Conservation (phyloP, 495 filamentous ascomycete species). For the Xylaria telfairii region DNA sequence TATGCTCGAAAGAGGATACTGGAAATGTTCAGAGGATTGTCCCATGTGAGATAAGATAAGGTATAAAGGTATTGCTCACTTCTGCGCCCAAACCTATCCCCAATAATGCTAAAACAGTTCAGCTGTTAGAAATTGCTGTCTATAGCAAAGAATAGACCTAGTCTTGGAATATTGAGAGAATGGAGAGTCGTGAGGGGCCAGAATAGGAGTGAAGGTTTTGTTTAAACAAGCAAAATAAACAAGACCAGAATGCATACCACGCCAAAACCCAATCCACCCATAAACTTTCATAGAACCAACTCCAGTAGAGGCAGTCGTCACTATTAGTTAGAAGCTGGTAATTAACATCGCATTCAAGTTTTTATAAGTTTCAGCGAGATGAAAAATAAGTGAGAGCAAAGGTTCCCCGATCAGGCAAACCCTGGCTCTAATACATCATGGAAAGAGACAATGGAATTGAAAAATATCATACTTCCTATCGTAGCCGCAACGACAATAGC, state of each 20-base stretch:
- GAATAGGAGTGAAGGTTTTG: not conserved
- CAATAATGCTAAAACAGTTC: slow-evolving; percentile 44
- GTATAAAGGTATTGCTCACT: slow-evolving; percentile 21
- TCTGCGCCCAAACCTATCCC: slow-evolving; percentile 59
- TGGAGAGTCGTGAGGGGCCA: not conserved
- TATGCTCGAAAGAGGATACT: slow-evolving; percentile 55
- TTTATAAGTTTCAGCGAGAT: not conserved
- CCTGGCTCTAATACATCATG: not conserved
- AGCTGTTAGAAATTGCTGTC: not conserved
- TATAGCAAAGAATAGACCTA: not conserved
- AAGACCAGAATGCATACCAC: slow-evolving; percentile 26
- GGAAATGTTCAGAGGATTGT: not conserved
- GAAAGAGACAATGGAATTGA: slow-evolving; percentile 34
- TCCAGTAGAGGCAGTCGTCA: slow-evolving; percentile 14
- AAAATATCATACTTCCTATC: slow-evolving; percentile 55
- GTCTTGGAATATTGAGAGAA: not conserved
- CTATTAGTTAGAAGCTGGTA: not conserved
- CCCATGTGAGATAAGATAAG: not conserved
- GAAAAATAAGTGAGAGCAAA: not conserved
- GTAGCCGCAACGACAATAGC: slow-evolving; percentile 61
- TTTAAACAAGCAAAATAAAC: not conserved
- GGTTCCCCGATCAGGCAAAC: not conserved
- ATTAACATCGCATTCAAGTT: not conserved
- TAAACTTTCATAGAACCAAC: slow-evolving; percentile 59
- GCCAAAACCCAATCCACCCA: slow-evolving; percentile 65